These are phyloP conservation scores for Hypoxylon sp. DNA, from an alignment of 2,329 filamentous ascomycete genomes.

Conservation along the genomic window DNA sequence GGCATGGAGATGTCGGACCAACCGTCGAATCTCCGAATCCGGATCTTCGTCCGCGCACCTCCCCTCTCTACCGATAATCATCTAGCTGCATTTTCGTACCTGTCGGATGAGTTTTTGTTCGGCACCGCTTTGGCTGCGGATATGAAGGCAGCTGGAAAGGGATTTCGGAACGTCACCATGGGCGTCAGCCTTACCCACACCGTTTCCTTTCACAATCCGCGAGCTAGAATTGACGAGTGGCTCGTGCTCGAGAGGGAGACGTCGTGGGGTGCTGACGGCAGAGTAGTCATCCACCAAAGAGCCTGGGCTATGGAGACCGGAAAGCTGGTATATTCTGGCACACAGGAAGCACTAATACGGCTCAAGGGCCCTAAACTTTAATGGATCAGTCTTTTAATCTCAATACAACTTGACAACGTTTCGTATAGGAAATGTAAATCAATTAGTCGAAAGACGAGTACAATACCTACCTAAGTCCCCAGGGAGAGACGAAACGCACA, in stretches of 20 bases:
- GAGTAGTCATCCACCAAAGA: constrained; percentile 26
- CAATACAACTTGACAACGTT: no score
- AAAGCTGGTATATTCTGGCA: constrained; percentile 18
- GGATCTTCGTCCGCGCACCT: neutral
- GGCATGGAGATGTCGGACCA: neutral
- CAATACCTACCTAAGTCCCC: no score
- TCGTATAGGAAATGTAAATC: no score
- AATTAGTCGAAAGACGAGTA: no score
- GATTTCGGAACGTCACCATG: constrained; percentile 9
- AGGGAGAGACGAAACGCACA: no score
- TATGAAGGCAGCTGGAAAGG: neutral
- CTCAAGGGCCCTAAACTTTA: constrained; percentile 20
- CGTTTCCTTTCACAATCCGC: constrained; percentile 28
- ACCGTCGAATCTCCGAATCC: neutral
- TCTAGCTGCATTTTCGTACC: neutral
- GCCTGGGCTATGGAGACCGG: constrained; percentile 24
- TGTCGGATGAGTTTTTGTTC: neutral
- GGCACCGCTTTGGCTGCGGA: neutral
- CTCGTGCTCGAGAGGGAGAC: constrained; percentile 26
- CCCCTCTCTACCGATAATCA: neutral
- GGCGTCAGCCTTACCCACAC: constrained; percentile 20
- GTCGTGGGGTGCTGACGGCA: constrained; percentile 28
- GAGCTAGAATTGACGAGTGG: constrained; percentile 23
- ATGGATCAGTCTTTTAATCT: no score
- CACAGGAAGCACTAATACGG: constrained; percentile 28